Evolutionary conservation across 257 asterid genomes (phyloP), one percentile per base, ranked within the genome.

Genomic region (Solanum bulbocastanum): DNA sequence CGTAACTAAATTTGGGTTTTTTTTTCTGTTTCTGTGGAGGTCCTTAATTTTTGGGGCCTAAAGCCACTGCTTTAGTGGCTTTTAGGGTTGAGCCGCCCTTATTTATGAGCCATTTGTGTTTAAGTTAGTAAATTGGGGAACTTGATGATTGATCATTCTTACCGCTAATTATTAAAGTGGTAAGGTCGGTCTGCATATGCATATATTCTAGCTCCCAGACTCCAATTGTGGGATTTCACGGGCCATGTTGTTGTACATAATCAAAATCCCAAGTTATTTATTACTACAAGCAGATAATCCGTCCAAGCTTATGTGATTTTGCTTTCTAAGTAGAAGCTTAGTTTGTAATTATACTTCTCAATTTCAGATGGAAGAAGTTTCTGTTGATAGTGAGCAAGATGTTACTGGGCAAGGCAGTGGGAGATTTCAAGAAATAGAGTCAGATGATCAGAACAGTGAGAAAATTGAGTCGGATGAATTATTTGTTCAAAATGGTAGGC

Each of bases 331-430:
- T 30, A 27, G 40, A 44, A 27, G 25, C 4, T 44, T 44, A 25
- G 23, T 46, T 81, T 46, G 39, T 46, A 86, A 62, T 56, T 66
- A 83, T 66, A 36, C 68, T 46, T 30, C 11, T 10, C 18, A 46
- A 65, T 85, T 81, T 88, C 92, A 85, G 90, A 93, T 93, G 98
- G 96, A 92, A 93, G 96, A 92, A 88, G 87, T 86, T 73, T 87
- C 94, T 68, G 88, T 76, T 78, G 90, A 78, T 8, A 86, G 93
- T 30, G 94, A 91, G 90, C 87, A 76, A 33, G 89, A 89, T 79
- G 66, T 88, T 75, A 79, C 33, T 58, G 91, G 72, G 68, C 90
- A 90, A 87, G 92, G 66, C 83, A 62, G 79, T 62, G 92, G 58
- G 78, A 87, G 65, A 86, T 89, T 83, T 40, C 89, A 69, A 14